Evolutionary conservation across 768 basidiomycete species (phyloP), one percentile per base, ranked within the genome.

Genomic region (Trametes gibbosa): DNA sequence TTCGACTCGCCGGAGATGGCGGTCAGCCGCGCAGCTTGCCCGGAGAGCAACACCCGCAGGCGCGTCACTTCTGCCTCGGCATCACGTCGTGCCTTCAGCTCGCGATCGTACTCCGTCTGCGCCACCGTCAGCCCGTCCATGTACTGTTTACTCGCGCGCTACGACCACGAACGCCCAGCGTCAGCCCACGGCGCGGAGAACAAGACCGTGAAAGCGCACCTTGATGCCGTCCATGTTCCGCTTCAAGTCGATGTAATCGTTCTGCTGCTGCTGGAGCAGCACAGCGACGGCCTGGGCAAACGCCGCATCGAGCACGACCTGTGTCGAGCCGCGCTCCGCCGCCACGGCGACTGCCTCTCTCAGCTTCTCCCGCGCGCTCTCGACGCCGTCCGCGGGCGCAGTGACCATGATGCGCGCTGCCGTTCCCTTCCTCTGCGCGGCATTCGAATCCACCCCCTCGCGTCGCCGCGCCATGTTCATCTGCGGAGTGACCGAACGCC

Each of bases 41-140:
- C 92, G 56, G 94, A 90, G 21, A 98, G 78, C 50, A 95, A 79
- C 29, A 93, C 85, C 42, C 92, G 78, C 24, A 99, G 76, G 41
- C 90, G 83, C 23, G 89, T 88, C 58, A 98, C 90, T 74, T 98
- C 95, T 0, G 91, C 87, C 74, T 98, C 95, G 1, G 92, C 90
- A 63, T 98, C 95, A 17, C 92, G 84, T 19, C 96, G 84, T 21
- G 87, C 85, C 57, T 90, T 86, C 35, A 95, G 79, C 72, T 98
- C 97, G 51, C 84, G 84, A 69, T 98, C 95, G 69, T 96, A 98
- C 69, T 98, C 97, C 42, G 89, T 87, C 65, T 95, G 91, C 2
- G 96, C 95, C 24, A 95, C 94, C 0, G 87, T 87, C 41, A 99
- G 77, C 41, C 97, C 97, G 62, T 95, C 90, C 55, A 95, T 90